Percentiles rank a stretch among this genome's conserved stretches.
These are phyloP conservation scores for Aspergillus hortae DNA, from an alignment of 2,329 filamentous ascomycete species.

Conservation along the genomic window DNA sequence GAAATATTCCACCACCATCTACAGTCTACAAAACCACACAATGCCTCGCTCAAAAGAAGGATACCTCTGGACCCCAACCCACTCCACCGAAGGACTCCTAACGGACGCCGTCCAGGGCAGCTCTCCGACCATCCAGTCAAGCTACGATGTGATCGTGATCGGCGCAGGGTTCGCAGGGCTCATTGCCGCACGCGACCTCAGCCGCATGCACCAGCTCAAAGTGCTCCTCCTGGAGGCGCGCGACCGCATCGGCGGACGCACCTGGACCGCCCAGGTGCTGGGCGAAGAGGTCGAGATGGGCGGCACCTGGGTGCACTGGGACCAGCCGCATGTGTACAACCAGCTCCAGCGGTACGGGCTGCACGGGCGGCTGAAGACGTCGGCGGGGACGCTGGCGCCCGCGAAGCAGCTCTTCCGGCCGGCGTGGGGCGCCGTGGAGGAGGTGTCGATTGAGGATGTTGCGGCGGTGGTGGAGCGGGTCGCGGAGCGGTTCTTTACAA, in stretches of 20 bases:
- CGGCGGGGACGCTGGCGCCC: constrained; percentile 10
- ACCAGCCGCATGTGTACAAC: constrained; percentile 26
- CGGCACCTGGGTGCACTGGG: constrained; percentile 42
- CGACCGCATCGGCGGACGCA: constrained; percentile 43
- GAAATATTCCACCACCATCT: background rate
- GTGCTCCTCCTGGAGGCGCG: constrained; percentile 38
- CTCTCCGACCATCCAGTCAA: background rate
- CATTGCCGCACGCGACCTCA: constrained; percentile 28
- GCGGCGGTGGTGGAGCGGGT: constrained; percentile 3
- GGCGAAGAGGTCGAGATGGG: constrained; percentile 41
- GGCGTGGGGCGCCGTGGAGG: background rate
- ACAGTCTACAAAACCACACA: background rate
- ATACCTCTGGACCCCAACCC: constrained; percentile 6
- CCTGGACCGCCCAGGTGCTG: constrained; percentile 35
- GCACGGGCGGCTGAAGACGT: constrained; percentile 16
- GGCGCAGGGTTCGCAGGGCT: constrained; percentile 33
- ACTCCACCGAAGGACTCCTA: constrained; percentile 7
- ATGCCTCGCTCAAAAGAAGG: constrained; percentile 7
- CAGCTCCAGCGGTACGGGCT: constrained; percentile 26
- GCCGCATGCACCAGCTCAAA: constrained; percentile 4
- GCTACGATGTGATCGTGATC: constrained; percentile 32
- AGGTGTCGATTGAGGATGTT: background rate
- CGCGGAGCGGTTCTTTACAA: constrained; percentile 26
- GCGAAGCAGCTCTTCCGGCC: constrained; percentile 11
- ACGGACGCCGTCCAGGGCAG: constrained; percentile 7